Percentiles rank a stretch among this genome's conserved stretches.
Evolutionary conservation across 441 rosid species (phyloP).

Genomic region (Populus hybrid): DNA sequence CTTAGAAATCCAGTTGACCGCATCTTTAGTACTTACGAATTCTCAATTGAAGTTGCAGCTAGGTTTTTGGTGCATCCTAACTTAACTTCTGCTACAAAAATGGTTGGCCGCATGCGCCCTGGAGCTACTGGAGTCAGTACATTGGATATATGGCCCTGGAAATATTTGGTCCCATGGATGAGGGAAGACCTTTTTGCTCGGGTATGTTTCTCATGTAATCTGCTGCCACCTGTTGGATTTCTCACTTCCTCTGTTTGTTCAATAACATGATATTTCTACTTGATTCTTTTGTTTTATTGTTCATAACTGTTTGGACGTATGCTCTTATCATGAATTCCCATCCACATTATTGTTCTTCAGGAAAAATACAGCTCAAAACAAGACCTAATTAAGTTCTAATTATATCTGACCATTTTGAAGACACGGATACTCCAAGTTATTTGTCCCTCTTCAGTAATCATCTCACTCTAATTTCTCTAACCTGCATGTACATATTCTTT

Average conservation of each 20-base stretch:
- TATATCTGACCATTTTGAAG: not conserved
- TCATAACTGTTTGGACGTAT: not conserved
- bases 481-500: not conserved
- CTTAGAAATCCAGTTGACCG: constrained; percentile 89
- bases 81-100: constrained; percentile 69
- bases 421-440: not conserved
- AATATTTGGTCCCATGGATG: constrained; percentile 97
- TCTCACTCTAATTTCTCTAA: not conserved
- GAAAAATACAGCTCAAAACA: not conserved
- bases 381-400: not conserved
- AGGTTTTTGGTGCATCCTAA: constrained; percentile 95
- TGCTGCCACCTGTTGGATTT: not conserved
- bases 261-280: not conserved
- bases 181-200: constrained; percentile 87
- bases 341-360: not conserved
- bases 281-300: not conserved
- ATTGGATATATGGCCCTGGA: constrained; percentile 99
- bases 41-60: constrained; percentile 94
- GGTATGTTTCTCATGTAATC: constrained; percentile 42
- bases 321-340: not conserved
- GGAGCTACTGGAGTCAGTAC: constrained; percentile 68
- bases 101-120: constrained; percentile 63
- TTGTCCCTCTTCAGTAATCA: not conserved
- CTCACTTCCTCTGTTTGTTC: not conserved
- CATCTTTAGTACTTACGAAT: constrained; percentile 88